These are phyloP conservation scores for Porcisia deanei DNA, from an alignment of 208 protist species.

Conservation along the genomic window DNA sequence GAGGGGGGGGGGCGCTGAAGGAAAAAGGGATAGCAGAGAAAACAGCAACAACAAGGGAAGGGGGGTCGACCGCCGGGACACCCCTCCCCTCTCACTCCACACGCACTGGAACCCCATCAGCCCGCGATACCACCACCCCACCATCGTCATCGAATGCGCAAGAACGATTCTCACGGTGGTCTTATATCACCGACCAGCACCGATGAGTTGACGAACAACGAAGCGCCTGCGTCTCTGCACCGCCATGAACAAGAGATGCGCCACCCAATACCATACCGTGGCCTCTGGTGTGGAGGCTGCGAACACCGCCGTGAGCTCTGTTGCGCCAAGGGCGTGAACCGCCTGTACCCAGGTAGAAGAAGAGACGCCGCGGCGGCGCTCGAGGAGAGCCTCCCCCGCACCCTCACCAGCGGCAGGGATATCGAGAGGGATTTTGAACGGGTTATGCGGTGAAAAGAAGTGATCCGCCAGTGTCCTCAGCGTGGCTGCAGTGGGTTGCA, in stretches of 20 bases:
- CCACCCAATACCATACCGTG: slow-evolving; percentile 57
- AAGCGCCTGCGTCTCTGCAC: slow-evolving; percentile 22
- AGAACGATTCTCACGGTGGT: neutral
- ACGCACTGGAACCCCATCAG: neutral
- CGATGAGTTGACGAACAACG: slow-evolving; percentile 26
- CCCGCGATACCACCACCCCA: neutral
- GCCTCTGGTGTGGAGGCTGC: slow-evolving; percentile 42
- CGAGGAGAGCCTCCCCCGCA: neutral
- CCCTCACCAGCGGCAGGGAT: neutral
- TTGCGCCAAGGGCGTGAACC: slow-evolving; percentile 26
- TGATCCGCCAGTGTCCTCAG: slow-evolving; percentile 53
- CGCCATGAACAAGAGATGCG: slow-evolving; percentile 43
- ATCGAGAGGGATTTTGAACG: slow-evolving; percentile 7
- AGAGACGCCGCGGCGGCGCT: slow-evolving; percentile 8
- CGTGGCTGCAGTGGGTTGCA: slow-evolving; percentile 44
- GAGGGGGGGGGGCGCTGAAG: no score
- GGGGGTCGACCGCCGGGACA: no score
- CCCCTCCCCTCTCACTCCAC: neutral
- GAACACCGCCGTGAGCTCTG: slow-evolving; percentile 58
- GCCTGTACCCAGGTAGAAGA: slow-evolving; percentile 15
- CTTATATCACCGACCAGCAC: neutral
- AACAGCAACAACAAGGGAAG: no score
- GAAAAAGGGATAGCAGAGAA: no score
- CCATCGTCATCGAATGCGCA: neutral
- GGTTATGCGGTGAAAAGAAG: slow-evolving; percentile 34